Percentiles rank a stretch among this genome's conserved stretches.
Conservation (phyloP, 169 alveolate genomes). For the Cryptosporidium ryanae region DNA sequence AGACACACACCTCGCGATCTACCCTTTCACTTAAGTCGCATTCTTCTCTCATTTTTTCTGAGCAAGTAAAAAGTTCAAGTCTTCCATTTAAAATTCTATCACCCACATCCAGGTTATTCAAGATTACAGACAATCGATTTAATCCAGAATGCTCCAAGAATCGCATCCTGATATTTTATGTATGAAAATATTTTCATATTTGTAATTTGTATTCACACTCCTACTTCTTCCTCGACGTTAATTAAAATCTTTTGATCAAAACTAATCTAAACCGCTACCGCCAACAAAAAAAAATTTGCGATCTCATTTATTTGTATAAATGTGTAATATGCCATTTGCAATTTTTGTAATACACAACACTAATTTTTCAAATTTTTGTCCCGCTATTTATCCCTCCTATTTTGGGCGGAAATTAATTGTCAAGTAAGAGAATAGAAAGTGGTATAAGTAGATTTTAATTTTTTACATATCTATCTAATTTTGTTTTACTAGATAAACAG, state of each 20-base stretch:
- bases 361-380: not conserved
- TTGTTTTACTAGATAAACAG: not conserved
- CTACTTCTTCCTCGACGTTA: not conserved
- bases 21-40: slow-evolving; percentile 54
- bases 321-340: not conserved
- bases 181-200: not conserved
- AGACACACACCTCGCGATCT: slow-evolving; percentile 73
- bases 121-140: slow-evolving; percentile 76
- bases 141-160: slow-evolving; percentile 79
- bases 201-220: not conserved
- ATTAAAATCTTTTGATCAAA: not conserved
- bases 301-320: too few species aligned
- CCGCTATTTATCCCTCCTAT: slow-evolving; percentile 6
- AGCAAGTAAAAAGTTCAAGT: slow-evolving; percentile 77
- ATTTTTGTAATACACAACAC: not conserved
- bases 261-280: slow-evolving; percentile 1
- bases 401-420: not conserved
- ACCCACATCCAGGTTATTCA: slow-evolving; percentile 79
- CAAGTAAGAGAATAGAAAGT: not conserved
- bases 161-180: slow-evolving; percentile 66
- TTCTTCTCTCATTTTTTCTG: slow-evolving; percentile 65
- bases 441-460: too few species aligned
- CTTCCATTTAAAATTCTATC: slow-evolving; percentile 79
- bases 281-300: not conserved
- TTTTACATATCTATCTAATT: too few species aligned